phyloP scores from a whole-genome alignment of 2,329 filamentous ascomycete species.

The Trichoderma sp. region DNA sequence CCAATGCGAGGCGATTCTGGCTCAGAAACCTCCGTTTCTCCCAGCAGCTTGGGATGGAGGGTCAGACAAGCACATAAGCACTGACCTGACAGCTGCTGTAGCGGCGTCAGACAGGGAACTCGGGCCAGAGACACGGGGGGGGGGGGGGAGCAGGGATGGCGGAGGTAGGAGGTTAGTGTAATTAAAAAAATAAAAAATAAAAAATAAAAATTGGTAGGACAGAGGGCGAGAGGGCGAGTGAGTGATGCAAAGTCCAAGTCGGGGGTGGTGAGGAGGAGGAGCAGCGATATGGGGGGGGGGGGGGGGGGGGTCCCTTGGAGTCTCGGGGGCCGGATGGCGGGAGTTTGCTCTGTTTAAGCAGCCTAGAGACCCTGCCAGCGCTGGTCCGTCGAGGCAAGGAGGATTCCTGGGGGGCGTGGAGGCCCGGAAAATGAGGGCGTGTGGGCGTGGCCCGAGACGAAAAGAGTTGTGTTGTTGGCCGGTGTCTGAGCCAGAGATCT shows the following conservation, averaged over 20 bases:
- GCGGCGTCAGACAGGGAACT: constrained; percentile 14
- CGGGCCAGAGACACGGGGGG: background rate
- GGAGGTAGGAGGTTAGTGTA: background rate
- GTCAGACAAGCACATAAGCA: constrained; percentile 17
- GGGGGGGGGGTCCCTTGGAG: background rate
- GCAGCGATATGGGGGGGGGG: background rate
- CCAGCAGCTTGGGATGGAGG: constrained; percentile 19
- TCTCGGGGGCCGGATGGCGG: constrained; percentile 4
- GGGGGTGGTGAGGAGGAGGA: background rate
- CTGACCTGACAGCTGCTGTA: constrained; percentile 9
- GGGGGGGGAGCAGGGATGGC: background rate
- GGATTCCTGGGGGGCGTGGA: background rate
- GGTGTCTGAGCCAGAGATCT: constrained; percentile 13
- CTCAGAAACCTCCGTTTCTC: background rate
- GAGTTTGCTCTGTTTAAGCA: constrained; percentile 13
- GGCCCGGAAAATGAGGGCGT: background rate
- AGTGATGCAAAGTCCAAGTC: background rate
- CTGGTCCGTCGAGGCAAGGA: background rate
- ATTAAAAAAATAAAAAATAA: background rate
- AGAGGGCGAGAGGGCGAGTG: background rate
- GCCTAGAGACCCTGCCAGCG: background rate
- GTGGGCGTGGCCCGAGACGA: background rate
- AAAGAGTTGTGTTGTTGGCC: constrained; percentile 9
- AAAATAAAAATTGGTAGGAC: background rate
- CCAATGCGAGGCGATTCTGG: constrained; percentile 12